These are phyloP conservation scores for Galerina marginata DNA, from an alignment of 768 basidiomycete species.

Conservation along the genomic window DNA sequence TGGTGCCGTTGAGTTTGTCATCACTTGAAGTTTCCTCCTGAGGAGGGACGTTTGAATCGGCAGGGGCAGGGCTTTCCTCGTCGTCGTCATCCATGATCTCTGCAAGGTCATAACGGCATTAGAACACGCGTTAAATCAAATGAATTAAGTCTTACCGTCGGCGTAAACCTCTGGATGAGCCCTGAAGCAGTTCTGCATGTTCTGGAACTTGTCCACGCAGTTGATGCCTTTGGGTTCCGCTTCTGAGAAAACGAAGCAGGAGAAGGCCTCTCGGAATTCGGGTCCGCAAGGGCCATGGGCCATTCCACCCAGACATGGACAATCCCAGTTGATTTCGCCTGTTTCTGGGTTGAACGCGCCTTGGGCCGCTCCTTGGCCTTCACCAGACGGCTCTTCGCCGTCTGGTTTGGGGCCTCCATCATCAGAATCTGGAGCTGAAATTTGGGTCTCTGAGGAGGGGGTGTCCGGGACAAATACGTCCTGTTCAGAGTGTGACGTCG, in stretches of 20 bases:
- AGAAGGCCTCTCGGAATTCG: constrained; percentile 94
- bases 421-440: constrained; percentile 15
- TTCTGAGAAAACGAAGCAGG: constrained; percentile 94
- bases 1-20: constrained; percentile 9
- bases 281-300: constrained; percentile 95
- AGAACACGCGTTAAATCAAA: constrained; percentile 10
- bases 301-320: constrained; percentile 98
- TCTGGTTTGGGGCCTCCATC: constrained; percentile 3
- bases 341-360: constrained; percentile 94
- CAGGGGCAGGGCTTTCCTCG: constrained; percentile 37
- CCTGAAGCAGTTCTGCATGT: constrained; percentile 98
- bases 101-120: constrained; percentile 26
- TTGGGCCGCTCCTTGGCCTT: constrained; percentile 27
- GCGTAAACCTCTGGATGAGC: constrained; percentile 96
- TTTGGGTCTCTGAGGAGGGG: constrained; percentile 21
- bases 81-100: constrained; percentile 78
- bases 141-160: constrained; percentile 65
- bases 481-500: constrained; percentile 7
- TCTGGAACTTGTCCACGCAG: constrained; percentile 96
- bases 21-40: constrained; percentile 7
- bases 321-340: constrained; percentile 99
- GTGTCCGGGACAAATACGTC: constrained; percentile 16
- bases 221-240: constrained; percentile 97
- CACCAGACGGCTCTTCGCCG: constrained; percentile 14
- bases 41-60: neutral